Conservation (phyloP, 352 stramenopile species). For the Pythium periplocum region DNA sequence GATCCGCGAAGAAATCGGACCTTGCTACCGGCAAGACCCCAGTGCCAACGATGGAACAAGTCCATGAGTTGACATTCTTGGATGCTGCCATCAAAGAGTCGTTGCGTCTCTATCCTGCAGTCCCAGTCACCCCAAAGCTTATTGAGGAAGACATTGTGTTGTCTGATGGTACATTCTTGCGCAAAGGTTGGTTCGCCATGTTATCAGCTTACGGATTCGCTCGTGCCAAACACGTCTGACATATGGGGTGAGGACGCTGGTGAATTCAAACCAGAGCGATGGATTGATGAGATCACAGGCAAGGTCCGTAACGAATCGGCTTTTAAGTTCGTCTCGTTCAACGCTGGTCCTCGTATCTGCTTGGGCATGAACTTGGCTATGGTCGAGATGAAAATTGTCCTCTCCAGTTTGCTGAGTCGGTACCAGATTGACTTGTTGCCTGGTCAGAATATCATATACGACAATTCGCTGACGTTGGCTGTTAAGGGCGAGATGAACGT, state of each 20-base stretch:
- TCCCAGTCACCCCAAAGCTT: constrained; percentile 25
- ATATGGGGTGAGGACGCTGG: constrained; percentile 29
- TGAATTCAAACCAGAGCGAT: constrained; percentile 32
- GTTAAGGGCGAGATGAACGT: no score
- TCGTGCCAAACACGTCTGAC: constrained; percentile 7
- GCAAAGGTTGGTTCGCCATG: constrained; percentile 7
- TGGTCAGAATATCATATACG: constrained; percentile 14
- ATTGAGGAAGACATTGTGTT: not conserved
- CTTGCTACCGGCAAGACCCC: not conserved
- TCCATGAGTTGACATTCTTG: constrained; percentile 39
- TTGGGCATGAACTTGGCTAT: constrained; percentile 32
- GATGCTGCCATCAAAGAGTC: constrained; percentile 38
- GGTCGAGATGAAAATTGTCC: constrained; percentile 41
- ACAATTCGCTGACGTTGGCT: constrained; percentile 7
- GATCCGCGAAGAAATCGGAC: constrained; percentile 38
- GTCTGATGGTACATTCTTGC: constrained; percentile 15
- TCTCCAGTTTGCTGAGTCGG: constrained; percentile 23
- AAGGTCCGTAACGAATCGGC: not conserved
- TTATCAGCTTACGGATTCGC: constrained; percentile 29
- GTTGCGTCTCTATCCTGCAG: constrained; percentile 32
- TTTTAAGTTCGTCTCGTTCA: constrained; percentile 8
- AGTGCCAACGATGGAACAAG: constrained; percentile 33
- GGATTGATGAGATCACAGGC: constrained; percentile 14
- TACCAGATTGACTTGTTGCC: constrained; percentile 25
- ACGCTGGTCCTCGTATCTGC: constrained; percentile 16